Percentiles rank a stretch among this genome's conserved stretches.
Evolutionary conservation across 2,329 filamentous ascomycete species (phyloP).

Genomic region (Stromatinia cepivora): DNA sequence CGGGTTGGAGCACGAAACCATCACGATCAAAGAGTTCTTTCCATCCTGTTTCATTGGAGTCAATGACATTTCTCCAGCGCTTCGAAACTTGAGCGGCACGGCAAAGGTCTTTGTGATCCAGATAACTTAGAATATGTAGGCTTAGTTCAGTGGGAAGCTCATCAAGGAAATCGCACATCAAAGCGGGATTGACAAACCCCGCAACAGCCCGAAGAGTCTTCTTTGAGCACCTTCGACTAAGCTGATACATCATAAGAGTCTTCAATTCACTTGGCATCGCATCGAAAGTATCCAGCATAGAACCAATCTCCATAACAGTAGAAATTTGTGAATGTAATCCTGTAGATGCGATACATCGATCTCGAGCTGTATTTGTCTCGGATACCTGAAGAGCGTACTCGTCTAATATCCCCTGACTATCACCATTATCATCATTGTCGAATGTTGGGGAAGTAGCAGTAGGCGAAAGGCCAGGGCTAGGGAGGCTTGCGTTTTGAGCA

Average conservation of each 20-base stretch:
- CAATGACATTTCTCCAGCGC: slow-evolving; percentile 86
- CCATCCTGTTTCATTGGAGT: slow-evolving; percentile 94
- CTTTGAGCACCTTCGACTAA: slow-evolving; percentile 83
- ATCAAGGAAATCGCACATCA: slow-evolving; percentile 91
- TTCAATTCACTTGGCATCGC: slow-evolving; percentile 89
- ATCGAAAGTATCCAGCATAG: slow-evolving; percentile 87
- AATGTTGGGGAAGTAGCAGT: slow-evolving; percentile 72
- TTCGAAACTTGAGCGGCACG: slow-evolving; percentile 91
- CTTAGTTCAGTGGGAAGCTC: slow-evolving; percentile 84
- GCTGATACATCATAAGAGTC: slow-evolving; percentile 94
- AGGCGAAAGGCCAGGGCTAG: slow-evolving; percentile 91
- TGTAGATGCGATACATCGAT: slow-evolving; percentile 37
- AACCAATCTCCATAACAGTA: slow-evolving; percentile 74
- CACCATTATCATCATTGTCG: slow-evolving; percentile 45
- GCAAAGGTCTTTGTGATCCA: slow-evolving; percentile 84
- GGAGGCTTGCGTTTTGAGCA: slow-evolving; percentile 85
- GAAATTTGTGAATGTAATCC: slow-evolving; percentile 26
- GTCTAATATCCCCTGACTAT: slow-evolving; percentile 35
- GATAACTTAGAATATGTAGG: slow-evolving; percentile 81
- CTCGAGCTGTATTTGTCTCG: slow-evolving; percentile 45
- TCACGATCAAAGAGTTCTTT: slow-evolving; percentile 86
- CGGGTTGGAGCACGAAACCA: slow-evolving; percentile 74
- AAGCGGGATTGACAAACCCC: slow-evolving; percentile 84
- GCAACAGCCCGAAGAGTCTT: slow-evolving; percentile 88
- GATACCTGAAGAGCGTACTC: slow-evolving; percentile 31